These are phyloP conservation scores for Melocanna baccifera DNA, from an alignment of 176 grass and related monocot species.

Conservation along the genomic window DNA sequence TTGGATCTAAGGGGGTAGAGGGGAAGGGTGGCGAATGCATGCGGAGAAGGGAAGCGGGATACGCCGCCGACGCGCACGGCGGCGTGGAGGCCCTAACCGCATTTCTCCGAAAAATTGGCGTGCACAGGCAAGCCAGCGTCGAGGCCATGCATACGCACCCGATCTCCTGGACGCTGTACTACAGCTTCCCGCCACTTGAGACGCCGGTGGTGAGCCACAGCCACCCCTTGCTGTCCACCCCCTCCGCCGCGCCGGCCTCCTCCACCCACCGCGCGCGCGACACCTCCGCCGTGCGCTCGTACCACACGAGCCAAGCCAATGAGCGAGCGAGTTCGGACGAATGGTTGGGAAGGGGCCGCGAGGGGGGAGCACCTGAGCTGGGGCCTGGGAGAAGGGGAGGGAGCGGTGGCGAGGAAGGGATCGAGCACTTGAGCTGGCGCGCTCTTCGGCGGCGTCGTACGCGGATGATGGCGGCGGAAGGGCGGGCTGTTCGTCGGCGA, in stretches of 20 bases:
- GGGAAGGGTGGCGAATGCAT: too few relatives aligned
- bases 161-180: slow-evolving; percentile 41
- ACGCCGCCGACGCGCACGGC: not conserved
- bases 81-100: not conserved
- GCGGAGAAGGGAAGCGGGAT: not conserved
- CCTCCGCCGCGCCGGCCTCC: slow-evolving; percentile 51
- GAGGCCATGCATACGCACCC: not conserved
- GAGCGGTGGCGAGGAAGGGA: not conserved
- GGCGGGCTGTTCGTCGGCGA: not conserved
- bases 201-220: slow-evolving; percentile 49
- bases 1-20: too few relatives aligned
- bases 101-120: not conserved
- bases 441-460: not conserved
- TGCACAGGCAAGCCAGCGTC: not conserved
- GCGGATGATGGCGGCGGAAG: not conserved
- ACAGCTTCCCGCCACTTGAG: slow-evolving; percentile 41
- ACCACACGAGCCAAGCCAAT: not conserved
- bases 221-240: slow-evolving; percentile 62
- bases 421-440: not conserved
- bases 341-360: not conserved
- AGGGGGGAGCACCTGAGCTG: not conserved
- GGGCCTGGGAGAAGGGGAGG: not conserved
- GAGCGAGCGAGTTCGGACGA: not conserved
- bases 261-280: slow-evolving; percentile 54
- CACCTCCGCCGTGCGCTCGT: not conserved